Base-by-base conservation (phyloP, 805 yeast species). In the Metschnikowia gruessii region DNA sequence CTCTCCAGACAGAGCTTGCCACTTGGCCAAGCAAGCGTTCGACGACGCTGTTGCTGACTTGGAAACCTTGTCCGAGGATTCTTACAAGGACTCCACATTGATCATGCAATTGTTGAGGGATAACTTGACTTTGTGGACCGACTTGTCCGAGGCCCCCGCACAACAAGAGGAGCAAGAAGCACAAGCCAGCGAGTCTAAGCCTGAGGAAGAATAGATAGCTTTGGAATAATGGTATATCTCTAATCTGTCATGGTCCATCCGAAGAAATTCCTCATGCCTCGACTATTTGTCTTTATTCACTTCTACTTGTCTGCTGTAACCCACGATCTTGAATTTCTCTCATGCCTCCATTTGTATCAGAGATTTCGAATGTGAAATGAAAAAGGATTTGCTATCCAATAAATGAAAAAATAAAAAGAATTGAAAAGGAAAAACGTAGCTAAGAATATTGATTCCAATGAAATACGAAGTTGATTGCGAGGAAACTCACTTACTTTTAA, bases 41-140 rank as follows among this genome's bases (percentile, higher is more conserved):
- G 99, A 92, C 72, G 98, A 92, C 67, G 99, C 99, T 55, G 95
- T 92, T 68, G 97, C 99, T 55, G 98, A 94, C 76, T 82, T 92
- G 69, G 99, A 92, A 75, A 88, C 97, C 58, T 80, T 92, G 67
- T 87, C 96, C 38, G 99, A 92, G 76, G 99, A 92, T 77, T 87
- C 96, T 58, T 92, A 94, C 83, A 94, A 92, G 75, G 99, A 92
- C 73, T 90, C 97, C 55, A 94, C 98, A 60, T 83, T 94, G 70
- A 94, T 94, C 68, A 94, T 94, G 99, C 98, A 94, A 82, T 83
- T 94, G 70, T 83, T 94, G 70, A 87, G 97, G 78, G 98, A 94
- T 76, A 92, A 92, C 82, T 80, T 92, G 77, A 92, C 98, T 57
- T 83, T 92, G 77, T 92, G 99, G 99, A 90, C 96, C 58, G 97